Base-by-base conservation (phyloP, 148 eudicot species). In the Arctostaphylos glauca region DNA sequence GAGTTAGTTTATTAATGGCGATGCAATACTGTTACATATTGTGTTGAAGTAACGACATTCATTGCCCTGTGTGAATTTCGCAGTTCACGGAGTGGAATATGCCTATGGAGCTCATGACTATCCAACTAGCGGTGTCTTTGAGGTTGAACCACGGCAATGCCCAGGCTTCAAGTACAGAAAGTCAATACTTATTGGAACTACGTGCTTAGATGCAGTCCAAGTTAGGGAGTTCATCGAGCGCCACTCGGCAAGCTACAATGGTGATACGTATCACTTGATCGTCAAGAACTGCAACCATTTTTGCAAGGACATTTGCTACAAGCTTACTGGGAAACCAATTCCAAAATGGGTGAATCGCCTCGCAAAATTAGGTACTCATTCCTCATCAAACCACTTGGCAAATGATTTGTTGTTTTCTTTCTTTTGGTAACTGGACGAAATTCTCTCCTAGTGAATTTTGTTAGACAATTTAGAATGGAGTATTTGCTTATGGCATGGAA, bases 71-170 rank as follows among this genome's bases (percentile, higher is more conserved):
- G 44, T 15, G 12, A 53, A 6, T 53, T 68, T 90, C 62, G 76
- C 88, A 95, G 98, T 95, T 86, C 98, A 95, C 86, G 97, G 97
- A 23, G 92, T 95, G 58, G 98, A 95, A 81, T 95, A 95, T 80
- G 98, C 98, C 71, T 95, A 91, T 86, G 98, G 98, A 74, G 98
- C 98, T 81, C 98, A 95, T 84, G 98, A 95, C 80, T 90, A 86
- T 84, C 89, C 98, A 59, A 88, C 91, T 4, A 95, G 95, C 76
- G 98, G 98, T 18, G 93, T 95, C 12, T 93, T 95, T 83, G 98
- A 95, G 87, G 98, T 93, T 75, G 98, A 93, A 60, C 98, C 98
- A 53, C 91, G 91, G 46, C 94, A 95, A 78, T 95, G 98, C 89
- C 97, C 97, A 23, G 98, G 98, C 25, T 95, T 95, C 84, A 90